A percentile compares a stretch with the other conserved stretches of the same genome.
These are phyloP conservation scores for Psidium friedrichsthalianum DNA, from an alignment of 345 rosid genomes.

Conservation along the genomic window DNA sequence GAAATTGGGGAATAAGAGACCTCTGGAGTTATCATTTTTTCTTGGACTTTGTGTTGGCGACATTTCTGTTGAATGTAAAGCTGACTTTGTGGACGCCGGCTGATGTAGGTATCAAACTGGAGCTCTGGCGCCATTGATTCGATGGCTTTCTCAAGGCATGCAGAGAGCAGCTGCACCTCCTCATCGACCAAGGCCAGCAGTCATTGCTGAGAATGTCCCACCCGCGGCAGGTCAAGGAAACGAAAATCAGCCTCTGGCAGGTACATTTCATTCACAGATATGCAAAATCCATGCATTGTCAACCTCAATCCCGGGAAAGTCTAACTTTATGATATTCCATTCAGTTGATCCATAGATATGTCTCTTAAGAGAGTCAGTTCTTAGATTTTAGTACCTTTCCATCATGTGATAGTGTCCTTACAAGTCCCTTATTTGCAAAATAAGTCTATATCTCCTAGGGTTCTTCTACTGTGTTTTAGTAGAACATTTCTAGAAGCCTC, in stretches of 20 bases:
- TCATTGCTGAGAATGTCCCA: conserved; percentile 54
- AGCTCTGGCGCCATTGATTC: conserved; percentile 79
- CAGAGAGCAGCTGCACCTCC: conserved; percentile 96
- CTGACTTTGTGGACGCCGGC: background rate
- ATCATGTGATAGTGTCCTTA: background rate
- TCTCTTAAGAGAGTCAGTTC: background rate
- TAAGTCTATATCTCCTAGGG: background rate
- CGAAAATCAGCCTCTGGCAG: conserved; percentile 42
- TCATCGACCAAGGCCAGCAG: conserved; percentile 60
- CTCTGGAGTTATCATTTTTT: background rate
- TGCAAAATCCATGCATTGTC: background rate
- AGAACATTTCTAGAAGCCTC: background rate
- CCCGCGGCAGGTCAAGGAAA: conserved; percentile 58
- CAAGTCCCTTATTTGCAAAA: background rate
- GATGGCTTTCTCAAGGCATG: conserved; percentile 97
- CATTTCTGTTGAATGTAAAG: background rate
- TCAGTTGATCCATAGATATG: background rate
- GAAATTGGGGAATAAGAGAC: background rate
- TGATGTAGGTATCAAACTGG: conserved; percentile 88
- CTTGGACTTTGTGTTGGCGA: background rate
- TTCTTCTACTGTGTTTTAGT: background rate
- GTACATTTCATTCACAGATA: conserved; percentile 19
- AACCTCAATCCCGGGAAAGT: background rate
- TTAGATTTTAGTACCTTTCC: background rate
- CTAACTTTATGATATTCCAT: background rate